Conservation (phyloP, 768 basidiomycete genomes). For the Cystofilobasidium ferigula region DNA sequence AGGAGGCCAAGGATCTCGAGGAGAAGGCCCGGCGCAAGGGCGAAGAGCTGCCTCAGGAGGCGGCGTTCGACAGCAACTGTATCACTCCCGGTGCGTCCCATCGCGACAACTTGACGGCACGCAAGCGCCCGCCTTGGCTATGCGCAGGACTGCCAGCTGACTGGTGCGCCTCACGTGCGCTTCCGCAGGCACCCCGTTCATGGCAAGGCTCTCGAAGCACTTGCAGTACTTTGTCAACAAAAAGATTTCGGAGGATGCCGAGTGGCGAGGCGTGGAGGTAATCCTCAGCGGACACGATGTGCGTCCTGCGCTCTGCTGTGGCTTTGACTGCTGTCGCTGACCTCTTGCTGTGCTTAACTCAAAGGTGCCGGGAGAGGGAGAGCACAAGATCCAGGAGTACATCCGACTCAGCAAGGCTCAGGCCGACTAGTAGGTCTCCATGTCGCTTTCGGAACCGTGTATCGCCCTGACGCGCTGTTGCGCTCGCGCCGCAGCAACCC, state of each 20-base stretch:
- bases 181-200: conserved; percentile 73
- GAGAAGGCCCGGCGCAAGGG: conserved; percentile 81
- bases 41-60: conserved; percentile 74
- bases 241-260: conserved; percentile 92
- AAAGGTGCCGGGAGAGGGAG: conserved; percentile 82
- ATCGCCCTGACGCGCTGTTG: not conserved
- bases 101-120: too few relatives aligned
- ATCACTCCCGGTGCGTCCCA: conserved; percentile 75
- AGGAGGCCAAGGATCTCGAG: conserved; percentile 73
- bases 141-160: too few relatives aligned
- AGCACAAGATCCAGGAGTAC: conserved; percentile 99
- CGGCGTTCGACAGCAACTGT: conserved; percentile 92
- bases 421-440: conserved; percentile 54
- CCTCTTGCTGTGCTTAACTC: not conserved
- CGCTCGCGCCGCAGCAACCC: conserved; percentile 48
- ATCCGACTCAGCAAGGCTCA: conserved; percentile 90
- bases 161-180: not conserved
- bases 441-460: not conserved
- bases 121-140: too few relatives aligned
- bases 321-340: not conserved
- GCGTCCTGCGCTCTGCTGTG: conserved; percentile 1
- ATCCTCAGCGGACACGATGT: conserved; percentile 92
- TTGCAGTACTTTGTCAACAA: conserved; percentile 94
- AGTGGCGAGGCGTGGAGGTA: conserved; percentile 84
- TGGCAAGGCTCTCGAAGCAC: conserved; percentile 82